Evolutionary conservation across 1,284 basidiomycete genomes (phyloP), one percentile per base, ranked within the genome.

Genomic region (Inonotus obliquus): DNA sequence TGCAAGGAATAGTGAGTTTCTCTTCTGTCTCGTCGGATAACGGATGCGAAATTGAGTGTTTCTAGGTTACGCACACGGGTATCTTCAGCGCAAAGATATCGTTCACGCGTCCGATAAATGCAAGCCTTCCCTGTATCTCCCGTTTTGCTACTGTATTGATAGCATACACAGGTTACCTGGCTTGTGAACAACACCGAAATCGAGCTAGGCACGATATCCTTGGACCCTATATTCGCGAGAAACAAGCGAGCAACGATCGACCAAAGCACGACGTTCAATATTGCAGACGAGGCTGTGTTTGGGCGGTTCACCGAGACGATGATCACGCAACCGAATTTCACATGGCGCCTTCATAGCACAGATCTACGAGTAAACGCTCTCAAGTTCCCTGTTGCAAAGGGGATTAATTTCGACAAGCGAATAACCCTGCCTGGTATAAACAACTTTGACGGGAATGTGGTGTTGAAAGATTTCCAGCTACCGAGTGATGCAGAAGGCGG

Each of bases 301-400:
- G 80, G 80, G 61, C 73, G 71, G 27, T 89, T 89, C 69, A 78
- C 85, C 4, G 70, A 72, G 35, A 70, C 75, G 14, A 76, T 92
- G 79, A 88, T 92, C 69, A 90, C 85, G 0, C 79, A 83, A 61
- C 74, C 77, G 47, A 84, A 81, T 63, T 91, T 92, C 68, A 91
- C 85, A 2, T 92, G 90, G 91, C 78, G 79, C 63, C 72, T 92
- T 55, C 69, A 75, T 23, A 86, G 81, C 65, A 71, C 80, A 39
- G 79, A 81, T 67, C 76, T 92, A 53, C 77, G 77, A 25, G 87
- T 86, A 5, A 84, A 87, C 65, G 90, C 91, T 2, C 75, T 83
- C 67, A 85, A 83, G 66, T 87, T 89, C 67, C 87, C 86, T 2
- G 76, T 80, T 11, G 79, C 84, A 1, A 81, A 83, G 67, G 83